phyloP scores from a whole-genome alignment of 192 early-diverging fungal genomes.

The Podila epicladia region DNA sequence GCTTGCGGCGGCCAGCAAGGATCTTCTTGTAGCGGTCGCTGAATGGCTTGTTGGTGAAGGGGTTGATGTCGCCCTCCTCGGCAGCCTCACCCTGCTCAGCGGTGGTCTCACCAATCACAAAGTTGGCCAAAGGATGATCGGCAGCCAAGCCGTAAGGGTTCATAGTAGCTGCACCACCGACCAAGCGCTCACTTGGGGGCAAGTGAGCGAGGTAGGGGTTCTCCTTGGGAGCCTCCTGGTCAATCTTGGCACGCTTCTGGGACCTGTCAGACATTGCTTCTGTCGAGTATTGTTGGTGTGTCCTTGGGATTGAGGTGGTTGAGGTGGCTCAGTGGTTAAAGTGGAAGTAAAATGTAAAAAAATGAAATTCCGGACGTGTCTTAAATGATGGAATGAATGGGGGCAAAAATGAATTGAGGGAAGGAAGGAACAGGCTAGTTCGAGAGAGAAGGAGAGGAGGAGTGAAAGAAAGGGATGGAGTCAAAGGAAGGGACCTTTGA shows the following conservation, averaged over 20 bases:
- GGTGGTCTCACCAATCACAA: constrained; percentile 84
- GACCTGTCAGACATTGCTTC: constrained; percentile 35
- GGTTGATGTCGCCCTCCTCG: constrained; percentile 80
- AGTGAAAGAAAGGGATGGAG: no score
- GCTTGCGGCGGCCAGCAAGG: constrained; percentile 82
- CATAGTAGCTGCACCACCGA: constrained; percentile 22
- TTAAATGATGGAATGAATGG: no score
- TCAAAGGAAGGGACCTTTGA: no score
- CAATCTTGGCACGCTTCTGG: constrained; percentile 43
- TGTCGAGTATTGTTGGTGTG: background rate
- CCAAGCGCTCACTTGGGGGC: constrained; percentile 30
- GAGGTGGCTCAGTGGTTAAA: no score
- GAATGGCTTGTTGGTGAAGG: constrained; percentile 83
- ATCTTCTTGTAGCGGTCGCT: constrained; percentile 88
- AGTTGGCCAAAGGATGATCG: constrained; percentile 52
- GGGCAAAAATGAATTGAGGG: no score
- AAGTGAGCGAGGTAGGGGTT: constrained; percentile 69
- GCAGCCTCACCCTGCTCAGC: constrained; percentile 81
- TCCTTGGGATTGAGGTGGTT: no score
- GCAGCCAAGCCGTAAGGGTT: constrained; percentile 13
- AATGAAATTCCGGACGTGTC: no score
- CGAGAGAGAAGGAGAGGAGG: no score
- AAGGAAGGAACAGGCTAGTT: no score
- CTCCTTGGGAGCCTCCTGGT: constrained; percentile 38
- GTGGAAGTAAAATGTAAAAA: no score